A percentile compares a stretch with the other conserved stretches of the same genome.
Conservation (phyloP, 108 stramenopile genomes). For the Cylindrotheca fusiformis region DNA sequence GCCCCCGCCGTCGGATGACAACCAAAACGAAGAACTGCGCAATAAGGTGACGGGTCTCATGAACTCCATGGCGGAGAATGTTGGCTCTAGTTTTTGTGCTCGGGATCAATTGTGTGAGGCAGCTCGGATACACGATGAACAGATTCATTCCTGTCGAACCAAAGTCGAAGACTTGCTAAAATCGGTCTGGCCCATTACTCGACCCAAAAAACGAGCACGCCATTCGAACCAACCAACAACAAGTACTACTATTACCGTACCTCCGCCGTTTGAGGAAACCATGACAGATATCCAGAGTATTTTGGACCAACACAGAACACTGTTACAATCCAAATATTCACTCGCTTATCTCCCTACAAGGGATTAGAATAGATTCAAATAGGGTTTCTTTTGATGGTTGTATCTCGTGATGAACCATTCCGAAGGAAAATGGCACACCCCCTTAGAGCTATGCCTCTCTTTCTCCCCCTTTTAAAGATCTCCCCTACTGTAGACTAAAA, state of each 20-base stretch:
- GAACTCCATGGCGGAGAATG: background rate
- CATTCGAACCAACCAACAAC: background rate
- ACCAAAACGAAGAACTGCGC: background rate
- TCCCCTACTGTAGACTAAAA: too few relatives aligned
- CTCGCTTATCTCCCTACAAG: conserved; percentile 1
- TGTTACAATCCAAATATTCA: conserved; percentile 6
- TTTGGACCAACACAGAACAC: conserved; percentile 3
- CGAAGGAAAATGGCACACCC: too few relatives aligned
- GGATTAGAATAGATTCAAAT: too few relatives aligned
- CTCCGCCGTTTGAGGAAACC: background rate
- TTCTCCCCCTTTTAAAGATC: too few relatives aligned
- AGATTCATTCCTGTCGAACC: background rate
- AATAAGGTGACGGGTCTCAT: background rate
- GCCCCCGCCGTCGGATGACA: background rate
- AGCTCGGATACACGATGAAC: background rate
- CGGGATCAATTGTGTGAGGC: background rate
- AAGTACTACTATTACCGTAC: background rate
- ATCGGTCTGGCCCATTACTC: background rate
- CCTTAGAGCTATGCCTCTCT: too few relatives aligned
- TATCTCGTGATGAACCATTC: too few relatives aligned
- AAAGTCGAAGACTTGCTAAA: background rate
- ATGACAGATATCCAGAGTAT: background rate
- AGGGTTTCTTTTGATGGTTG: too few relatives aligned
- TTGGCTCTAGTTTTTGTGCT: background rate
- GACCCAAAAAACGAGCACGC: background rate